Evolutionary conservation across 495 filamentous ascomycete genomes (phyloP), one percentile per base, ranked within the genome.

Genomic region (Xylaria sp.): DNA sequence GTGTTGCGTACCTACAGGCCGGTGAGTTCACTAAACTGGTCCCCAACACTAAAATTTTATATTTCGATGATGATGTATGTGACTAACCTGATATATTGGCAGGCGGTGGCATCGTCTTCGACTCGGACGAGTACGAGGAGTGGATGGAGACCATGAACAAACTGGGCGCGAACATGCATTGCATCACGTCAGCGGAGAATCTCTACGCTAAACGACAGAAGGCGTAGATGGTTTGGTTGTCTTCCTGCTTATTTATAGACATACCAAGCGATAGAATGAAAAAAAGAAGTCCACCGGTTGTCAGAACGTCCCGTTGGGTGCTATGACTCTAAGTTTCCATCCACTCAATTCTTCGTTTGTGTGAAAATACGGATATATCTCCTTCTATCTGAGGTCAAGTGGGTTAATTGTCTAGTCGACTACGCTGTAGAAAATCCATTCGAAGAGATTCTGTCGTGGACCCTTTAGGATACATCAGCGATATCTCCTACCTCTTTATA

Each of bases 121-220:
- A 99, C 80, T 95, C 92, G 17, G 96, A 97, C 78, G 90, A 90
- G 50, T 93, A 95, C 75, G 96, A 99, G 69, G 96, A 98, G 83
- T 98, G 91, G 83, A 85, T 95, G 77, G 96, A 99, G 88, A 99
- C 96, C 53, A 91, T 99, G 82, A 98, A 99, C 82, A 99, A 99
- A 86, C 83, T 97, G 33, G 89, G 92, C 21, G 93, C 92, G 43
- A 97, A 94, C 80, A 92, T 97, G 83, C 86, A 90, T 40, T 95
- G 93, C 80, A 95, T 99, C 78, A 89, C 88, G 71, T 86, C 88
- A 37, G 95, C 96, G 8, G 95, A 99, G 79, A 87, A 89, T 75
- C 87, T 89, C 75, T 93, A 96, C 76, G 78, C 88, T 21, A 79
- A 72, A 29, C 71, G 71, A 26, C 78, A 77, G 68, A 73, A 76